These are phyloP conservation scores for Obelidium mucronatum DNA, from an alignment of 192 early-diverging fungal genomes.

Conservation along the genomic window DNA sequence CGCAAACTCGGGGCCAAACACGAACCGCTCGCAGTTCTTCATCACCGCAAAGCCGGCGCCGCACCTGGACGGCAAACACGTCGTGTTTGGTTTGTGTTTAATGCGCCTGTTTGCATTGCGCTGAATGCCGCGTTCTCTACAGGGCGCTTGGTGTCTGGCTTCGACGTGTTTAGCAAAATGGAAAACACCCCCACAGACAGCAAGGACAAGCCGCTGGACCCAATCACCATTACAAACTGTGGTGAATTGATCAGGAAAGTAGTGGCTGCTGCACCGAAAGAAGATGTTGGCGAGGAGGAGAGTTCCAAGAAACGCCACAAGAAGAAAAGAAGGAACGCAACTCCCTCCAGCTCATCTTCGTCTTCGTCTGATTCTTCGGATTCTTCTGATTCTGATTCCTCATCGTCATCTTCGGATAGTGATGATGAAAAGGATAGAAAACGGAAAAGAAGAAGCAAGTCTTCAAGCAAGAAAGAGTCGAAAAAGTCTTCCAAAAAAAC, in stretches of 20 bases:
- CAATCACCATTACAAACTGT: constrained; percentile 82
- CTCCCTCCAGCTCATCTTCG: constrained; percentile 37
- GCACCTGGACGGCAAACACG: constrained; percentile 75
- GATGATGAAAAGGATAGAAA: constrained; percentile 39
- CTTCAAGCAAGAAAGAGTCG: constrained; percentile 42
- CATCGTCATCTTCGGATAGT: constrained; percentile 33
- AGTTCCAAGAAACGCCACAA: constrained; percentile 28
- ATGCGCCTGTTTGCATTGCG: too few relatives aligned
- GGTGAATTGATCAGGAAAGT: constrained; percentile 78
- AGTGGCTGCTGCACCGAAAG: background rate
- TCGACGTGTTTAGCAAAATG: constrained; percentile 76
- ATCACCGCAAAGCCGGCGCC: constrained; percentile 78
- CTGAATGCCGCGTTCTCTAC: too few relatives aligned
- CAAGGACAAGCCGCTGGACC: constrained; percentile 79
- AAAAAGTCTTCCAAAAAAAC: constrained; percentile 45
- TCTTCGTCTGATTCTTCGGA: constrained; percentile 40
- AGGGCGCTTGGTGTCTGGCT: constrained; percentile 72
- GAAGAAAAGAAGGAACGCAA: constrained; percentile 26
- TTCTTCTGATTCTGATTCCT: constrained; percentile 21
- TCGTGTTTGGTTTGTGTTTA: constrained; percentile 68
- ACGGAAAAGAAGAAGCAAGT: constrained; percentile 41
- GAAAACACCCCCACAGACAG: constrained; percentile 82
- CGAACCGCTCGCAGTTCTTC: constrained; percentile 90
- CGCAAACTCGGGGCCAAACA: constrained; percentile 84
- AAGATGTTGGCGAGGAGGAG: constrained; percentile 16